Evolutionary conservation across 2,329 filamentous ascomycete genomes (phyloP).

Genomic region (Fusarium sororula): DNA sequence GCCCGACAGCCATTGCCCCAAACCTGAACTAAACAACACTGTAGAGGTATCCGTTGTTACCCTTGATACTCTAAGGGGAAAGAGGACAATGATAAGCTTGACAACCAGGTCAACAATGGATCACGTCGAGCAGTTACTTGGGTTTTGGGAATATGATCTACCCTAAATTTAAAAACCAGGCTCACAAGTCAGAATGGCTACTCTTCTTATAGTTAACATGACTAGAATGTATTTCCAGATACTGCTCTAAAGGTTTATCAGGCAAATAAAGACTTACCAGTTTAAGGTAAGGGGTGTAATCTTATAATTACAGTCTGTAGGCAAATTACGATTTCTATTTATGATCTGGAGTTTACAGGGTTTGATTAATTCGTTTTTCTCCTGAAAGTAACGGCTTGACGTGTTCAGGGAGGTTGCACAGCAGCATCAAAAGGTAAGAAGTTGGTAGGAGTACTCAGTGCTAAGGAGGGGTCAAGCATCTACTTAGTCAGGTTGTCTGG

Average conservation of each 20-base stretch:
- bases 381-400: not conserved
- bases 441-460: not conserved
- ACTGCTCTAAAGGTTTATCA: not conserved
- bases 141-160: not conserved
- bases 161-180: rapidly evolving
- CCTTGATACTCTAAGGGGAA: not conserved
- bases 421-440: not conserved
- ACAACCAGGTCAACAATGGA: not conserved
- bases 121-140: not conserved
- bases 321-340: not conserved
- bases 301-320: not conserved
- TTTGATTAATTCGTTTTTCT: not conserved
- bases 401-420: not conserved
- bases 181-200: not conserved
- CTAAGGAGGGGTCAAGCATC: not conserved
- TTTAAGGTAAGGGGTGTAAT: not conserved
- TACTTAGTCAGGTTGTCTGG: not conserved
- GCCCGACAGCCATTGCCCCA: not conserved
- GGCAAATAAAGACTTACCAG: not conserved
- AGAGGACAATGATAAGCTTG: not conserved
- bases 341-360: not conserved
- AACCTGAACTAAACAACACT: not conserved
- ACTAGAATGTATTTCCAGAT: rapidly evolving
- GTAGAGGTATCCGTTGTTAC: not conserved
- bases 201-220: not conserved